Base-by-base conservation (phyloP, 2,329 filamentous ascomycete genomes). In the Sporothrix variecibatus region DNA sequence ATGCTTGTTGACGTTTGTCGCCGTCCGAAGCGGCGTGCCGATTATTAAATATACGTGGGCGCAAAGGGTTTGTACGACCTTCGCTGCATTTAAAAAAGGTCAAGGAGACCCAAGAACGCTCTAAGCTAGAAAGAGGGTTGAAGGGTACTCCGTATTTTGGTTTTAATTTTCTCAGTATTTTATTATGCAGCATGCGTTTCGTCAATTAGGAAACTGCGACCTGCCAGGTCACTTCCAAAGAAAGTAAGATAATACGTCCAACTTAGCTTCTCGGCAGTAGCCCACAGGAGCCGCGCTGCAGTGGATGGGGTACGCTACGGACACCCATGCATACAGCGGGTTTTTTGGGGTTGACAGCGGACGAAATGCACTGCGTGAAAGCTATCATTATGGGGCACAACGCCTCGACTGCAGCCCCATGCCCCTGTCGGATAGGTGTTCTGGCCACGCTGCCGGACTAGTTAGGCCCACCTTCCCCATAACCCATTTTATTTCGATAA, bases 201-300 rank as follows among this genome's bases (percentile, higher is more conserved):
- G 20, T 53, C 49, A 58, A 58, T 17, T 7, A 12, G 62, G 62
- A 67, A 17, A 46, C 38, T 23, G 15, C 62, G n/a, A 7, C 38
- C 20, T 26, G n/a, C 23, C 23, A 28, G 60, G 38, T 40, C 23
- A 46, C 62, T 46, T 46, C 62, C 23, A 67, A 67, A 46, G 23
- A 28, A 17, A 49, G 65, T 51, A 68, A 51, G 26, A 49, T 34
- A 17, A 49, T 34, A 17, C 11, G 38, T 46, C 40, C 64, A 68
- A 49, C 26, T 51, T 49, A 68, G 65, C 65, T 58, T 28, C 17
- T 31, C 51, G 34, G 69, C 34, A 71, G 69, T 46, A 34, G 64
- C 40, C 20, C 49, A 40, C 23, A 49, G 69, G 23, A 20, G n/a
- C 53, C 53, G 38, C 56, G 40, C 17, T 62, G 40, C 53, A 71